Conservation (phyloP, 768 basidiomycete species). For the Leccinellum albellum region DNA sequence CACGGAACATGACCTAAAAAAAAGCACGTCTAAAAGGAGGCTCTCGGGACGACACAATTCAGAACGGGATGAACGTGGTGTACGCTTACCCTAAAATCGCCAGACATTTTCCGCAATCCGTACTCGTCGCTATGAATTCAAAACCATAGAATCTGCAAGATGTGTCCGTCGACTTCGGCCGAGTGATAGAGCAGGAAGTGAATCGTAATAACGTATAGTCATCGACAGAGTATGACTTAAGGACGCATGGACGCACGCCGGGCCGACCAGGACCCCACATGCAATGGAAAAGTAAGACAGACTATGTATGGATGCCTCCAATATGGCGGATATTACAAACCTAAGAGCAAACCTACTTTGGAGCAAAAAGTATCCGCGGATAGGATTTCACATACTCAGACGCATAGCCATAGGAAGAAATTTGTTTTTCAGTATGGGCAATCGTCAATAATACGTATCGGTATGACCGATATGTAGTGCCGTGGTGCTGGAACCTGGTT, state of each 20-base stretch:
- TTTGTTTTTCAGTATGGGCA: too few relatives aligned
- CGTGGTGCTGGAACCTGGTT: too few relatives aligned
- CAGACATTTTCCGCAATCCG: not conserved
- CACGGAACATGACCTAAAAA: not conserved
- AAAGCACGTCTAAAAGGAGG: not conserved
- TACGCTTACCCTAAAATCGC: not conserved
- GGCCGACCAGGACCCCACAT: slow-evolving; percentile 19
- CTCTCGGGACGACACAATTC: not conserved
- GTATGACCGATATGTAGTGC: too few relatives aligned
- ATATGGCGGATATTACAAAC: slow-evolving; percentile 14
- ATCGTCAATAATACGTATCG: too few relatives aligned
- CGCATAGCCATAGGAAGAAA: too few relatives aligned
- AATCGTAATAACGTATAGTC: slow-evolving; percentile 1
- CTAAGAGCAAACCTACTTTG: slow-evolving; percentile 36
- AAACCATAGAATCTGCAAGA: slow-evolving; percentile 23
- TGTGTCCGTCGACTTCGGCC: slow-evolving; percentile 12
- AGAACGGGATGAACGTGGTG: not conserved
- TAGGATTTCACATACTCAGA: too few relatives aligned
- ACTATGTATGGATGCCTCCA: slow-evolving; percentile 24
- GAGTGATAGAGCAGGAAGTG: slow-evolving; percentile 19
- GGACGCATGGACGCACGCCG: not conserved
- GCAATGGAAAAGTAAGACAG: slow-evolving; percentile 14
- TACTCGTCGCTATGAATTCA: slow-evolving; percentile 9
- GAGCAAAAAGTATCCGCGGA: slow-evolving; percentile 41
- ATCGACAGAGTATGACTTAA: slow-evolving; percentile 15